Evolutionary conservation across 2,329 filamentous ascomycete species (phyloP), one percentile per base, ranked within the genome.

Genomic region (Phaeoacremonium minimum): DNA sequence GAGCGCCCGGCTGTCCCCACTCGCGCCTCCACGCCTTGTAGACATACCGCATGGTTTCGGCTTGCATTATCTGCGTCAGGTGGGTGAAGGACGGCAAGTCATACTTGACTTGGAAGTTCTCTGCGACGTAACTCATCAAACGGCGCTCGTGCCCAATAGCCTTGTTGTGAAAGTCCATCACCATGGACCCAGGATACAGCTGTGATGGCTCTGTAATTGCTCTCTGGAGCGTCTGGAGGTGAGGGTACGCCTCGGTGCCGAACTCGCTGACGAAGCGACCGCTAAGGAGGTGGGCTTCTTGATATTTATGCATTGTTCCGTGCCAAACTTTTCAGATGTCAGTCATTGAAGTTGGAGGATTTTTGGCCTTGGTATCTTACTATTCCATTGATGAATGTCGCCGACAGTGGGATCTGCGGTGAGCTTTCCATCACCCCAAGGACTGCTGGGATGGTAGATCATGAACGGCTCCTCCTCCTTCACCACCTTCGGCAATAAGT

Each of bases 381-480:
- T 74, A 51, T 88, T 85, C 85, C 85, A 90, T 56, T 89, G 83
- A 57, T 90, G 85, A 57, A 89, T 77, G 54, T 90, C 85, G 26
- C 85, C 85, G n/a, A 86, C 72, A 1, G 78, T 86, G 3, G 76
- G 69, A 55, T 89, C 83, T 1, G 73, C 74, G 0, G 78, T 80
- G 39, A 67, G 67, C 45, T 80, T 73, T 2, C 83, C 83, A 45
- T 77, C 73, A 36, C 83, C 82, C 66, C 80, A 87, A 41, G 83
- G 86, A 20, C 80, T 84, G 32, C 83, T 83, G 16, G 81, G 82
- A 41, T 85, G 83, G 48, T 84, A 83, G 45, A 80, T 79, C 13
- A 77, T 75, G 40, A 71, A 69, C 12, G 76, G 76, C 15, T 71
- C 69, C 43, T 83, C 64, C 36, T 74, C 69, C 3, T 67, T 63